Evolutionary conservation across 1,284 basidiomycete species (phyloP).

Genomic region (Rhodotorula sp.): DNA sequence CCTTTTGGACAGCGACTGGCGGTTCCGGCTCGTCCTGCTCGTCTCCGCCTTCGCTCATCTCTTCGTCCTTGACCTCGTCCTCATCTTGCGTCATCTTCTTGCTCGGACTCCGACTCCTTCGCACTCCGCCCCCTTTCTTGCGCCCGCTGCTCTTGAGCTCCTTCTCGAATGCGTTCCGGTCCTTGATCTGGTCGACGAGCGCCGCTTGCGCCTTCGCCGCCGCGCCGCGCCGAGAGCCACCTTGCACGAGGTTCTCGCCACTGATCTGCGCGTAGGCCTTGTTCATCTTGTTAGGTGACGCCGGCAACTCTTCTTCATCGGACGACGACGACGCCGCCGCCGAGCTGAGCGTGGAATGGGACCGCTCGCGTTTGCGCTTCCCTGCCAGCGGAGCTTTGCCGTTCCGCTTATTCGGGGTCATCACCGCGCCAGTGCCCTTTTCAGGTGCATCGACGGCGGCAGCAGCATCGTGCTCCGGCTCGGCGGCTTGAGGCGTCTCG

Average conservation of each 20-base stretch:
- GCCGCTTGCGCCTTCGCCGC: slow-evolving; percentile 64
- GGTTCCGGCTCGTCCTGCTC: slow-evolving; percentile 34
- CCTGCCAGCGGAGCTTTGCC: neutral
- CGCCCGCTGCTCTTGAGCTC: slow-evolving; percentile 31
- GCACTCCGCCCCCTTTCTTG: slow-evolving; percentile 7
- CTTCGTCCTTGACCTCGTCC: slow-evolving; percentile 20
- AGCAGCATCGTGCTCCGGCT: too few relatives aligned
- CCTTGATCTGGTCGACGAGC: slow-evolving; percentile 69
- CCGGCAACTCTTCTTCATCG: neutral
- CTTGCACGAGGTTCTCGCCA: slow-evolving; percentile 24
- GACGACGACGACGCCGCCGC: slow-evolving; percentile 17
- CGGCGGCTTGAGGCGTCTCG: too few relatives aligned
- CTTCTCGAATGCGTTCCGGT: slow-evolving; percentile 62
- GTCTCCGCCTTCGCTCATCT: slow-evolving; percentile 6
- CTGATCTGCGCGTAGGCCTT: slow-evolving; percentile 24
- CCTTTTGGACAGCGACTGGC: neutral
- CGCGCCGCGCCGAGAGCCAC: slow-evolving; percentile 53
- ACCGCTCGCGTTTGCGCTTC: slow-evolving; percentile 2
- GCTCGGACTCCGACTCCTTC: slow-evolving; percentile 38
- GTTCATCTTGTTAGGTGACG: slow-evolving; percentile 19
- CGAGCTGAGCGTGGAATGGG: neutral
- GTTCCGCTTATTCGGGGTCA: neutral
- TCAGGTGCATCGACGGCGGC: too few relatives aligned
- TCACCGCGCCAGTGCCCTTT: too few relatives aligned
- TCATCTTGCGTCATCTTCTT: slow-evolving; percentile 23